Base-by-base conservation (phyloP, 108 stramenopile genomes). In the Parmales sp. region DNA sequence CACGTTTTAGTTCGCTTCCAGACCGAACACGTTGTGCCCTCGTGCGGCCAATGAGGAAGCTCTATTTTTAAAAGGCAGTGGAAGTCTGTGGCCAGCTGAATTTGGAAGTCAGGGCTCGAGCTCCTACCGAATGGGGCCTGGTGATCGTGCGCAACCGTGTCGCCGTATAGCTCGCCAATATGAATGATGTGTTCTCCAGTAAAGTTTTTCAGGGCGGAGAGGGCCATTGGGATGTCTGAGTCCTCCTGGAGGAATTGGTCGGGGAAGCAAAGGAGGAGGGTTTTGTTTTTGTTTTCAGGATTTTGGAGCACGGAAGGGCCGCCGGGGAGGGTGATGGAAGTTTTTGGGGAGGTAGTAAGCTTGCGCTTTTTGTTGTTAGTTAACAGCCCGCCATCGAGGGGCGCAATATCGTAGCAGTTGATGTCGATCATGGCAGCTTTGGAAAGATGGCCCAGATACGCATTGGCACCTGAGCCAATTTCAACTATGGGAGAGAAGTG, bases 121-220 rank as follows among this genome's bases (percentile, higher is more conserved):
- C 87, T 86, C 51, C 92, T 72, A 48, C 92, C 92, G 82, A 85
- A 93, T 1, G 92, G 92, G 25, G 88, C 86, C 75, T 90, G 92
- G n/a, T n/a, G n/a, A 38, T 87, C 86, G 29, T 86, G 48, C 39
- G 73, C 72, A 8, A 86, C 68, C 16, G 78, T 82, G 49, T 88
- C 87, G 6, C 77, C 76, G 49, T 75, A 83, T 9, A 88, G 69
- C 79, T 93, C 92, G n/a, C 92, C 92, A 0, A 93, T 86, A 70
- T 90, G 88, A 75, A 93, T 89, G 19, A 93, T 77, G 39, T 78
- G 80, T 31, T 74, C 67, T n/a, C 89, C 89, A 0, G 69, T 64
- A 63, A 76, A 92, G 68, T 88, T 72, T 37, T 86, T 68, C 37
- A 92, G 82, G 69, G 89, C 88, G 1, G 83, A 81, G 72, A 81